Conservation (phyloP, 805 yeast genomes). For the Starmerella potacharoeniae region DNA sequence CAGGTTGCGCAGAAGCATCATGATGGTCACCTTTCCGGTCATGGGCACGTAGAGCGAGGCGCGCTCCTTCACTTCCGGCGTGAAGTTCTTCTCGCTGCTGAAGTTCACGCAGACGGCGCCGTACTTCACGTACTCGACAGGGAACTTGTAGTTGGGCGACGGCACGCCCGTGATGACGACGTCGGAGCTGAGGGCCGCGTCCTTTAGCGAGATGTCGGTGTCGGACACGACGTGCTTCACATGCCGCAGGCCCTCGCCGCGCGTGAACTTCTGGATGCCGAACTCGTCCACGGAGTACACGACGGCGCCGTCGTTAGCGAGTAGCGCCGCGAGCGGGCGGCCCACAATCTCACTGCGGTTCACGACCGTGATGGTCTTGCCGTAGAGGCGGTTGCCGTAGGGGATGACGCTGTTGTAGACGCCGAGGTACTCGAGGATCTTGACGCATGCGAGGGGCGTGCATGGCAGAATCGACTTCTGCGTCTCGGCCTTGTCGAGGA, state of each 20-base stretch:
- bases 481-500: constrained; percentile 51
- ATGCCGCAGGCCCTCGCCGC: constrained; percentile 81
- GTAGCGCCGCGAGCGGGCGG: constrained; percentile 85
- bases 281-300: constrained; percentile 86
- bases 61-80: constrained; percentile 60
- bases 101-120: constrained; percentile 91
- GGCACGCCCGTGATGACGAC: constrained; percentile 97
- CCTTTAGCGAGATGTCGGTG: constrained; percentile 41
- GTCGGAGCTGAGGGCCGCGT: constrained; percentile 65
- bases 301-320: constrained; percentile 95
- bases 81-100: constrained; percentile 78
- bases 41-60: constrained; percentile 92
- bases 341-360: constrained; percentile 97
- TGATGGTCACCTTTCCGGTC: constrained; percentile 91
- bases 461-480: constrained; percentile 88
- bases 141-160: constrained; percentile 68
- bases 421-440: constrained; percentile 79
- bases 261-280: constrained; percentile 79
- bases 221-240: constrained; percentile 73
- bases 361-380: constrained; percentile 81
- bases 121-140: constrained; percentile 62
- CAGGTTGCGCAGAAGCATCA: constrained; percentile 85
- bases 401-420: constrained; percentile 72
- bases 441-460: constrained; percentile 90
- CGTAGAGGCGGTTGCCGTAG: constrained; percentile 86